A percentile compares a stretch with the other conserved stretches of the same genome.
phyloP scores from a whole-genome alignment of 2,329 filamentous ascomycete genomes.

The Cercospora sesami region DNA sequence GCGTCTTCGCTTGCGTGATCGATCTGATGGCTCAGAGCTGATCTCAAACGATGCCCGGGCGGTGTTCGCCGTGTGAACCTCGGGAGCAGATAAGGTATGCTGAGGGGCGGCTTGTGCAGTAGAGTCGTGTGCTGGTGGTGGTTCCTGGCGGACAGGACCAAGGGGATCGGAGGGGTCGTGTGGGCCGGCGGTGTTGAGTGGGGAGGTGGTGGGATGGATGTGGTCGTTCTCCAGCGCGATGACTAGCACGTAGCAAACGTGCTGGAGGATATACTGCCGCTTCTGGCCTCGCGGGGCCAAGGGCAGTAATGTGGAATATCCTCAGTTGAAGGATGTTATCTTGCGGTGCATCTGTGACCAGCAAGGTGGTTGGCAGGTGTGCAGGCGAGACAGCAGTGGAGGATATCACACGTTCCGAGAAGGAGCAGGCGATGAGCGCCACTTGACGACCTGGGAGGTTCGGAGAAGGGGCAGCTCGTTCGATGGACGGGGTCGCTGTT shows the following conservation, averaged over 20 bases:
- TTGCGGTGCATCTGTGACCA: constrained; percentile 8
- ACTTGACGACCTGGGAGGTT: not conserved
- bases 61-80: constrained; percentile 19
- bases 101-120: constrained; percentile 32
- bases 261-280: constrained; percentile 22
- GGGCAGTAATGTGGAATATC: constrained; percentile 17
- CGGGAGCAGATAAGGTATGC: constrained; percentile 21
- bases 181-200: constrained; percentile 39
- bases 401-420: not conserved
- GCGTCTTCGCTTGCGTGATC: constrained; percentile 36
- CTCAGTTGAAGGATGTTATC: not conserved
- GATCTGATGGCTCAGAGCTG: constrained; percentile 32
- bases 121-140: constrained; percentile 37
- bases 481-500: not conserved
- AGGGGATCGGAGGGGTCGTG: constrained; percentile 26
- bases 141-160: constrained; percentile 20
- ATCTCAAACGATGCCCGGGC: constrained; percentile 17
- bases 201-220: constrained; percentile 27
- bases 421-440: constrained; percentile 6
- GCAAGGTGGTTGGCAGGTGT: constrained; percentile 1
- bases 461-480: not conserved
- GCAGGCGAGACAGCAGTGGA: constrained; percentile 2
- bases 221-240: constrained; percentile 37
- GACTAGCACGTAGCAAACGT: constrained; percentile 26
- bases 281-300: constrained; percentile 26